phyloP scores from a whole-genome alignment of 2,329 filamentous ascomycete species.

The Penicillium sp. region DNA sequence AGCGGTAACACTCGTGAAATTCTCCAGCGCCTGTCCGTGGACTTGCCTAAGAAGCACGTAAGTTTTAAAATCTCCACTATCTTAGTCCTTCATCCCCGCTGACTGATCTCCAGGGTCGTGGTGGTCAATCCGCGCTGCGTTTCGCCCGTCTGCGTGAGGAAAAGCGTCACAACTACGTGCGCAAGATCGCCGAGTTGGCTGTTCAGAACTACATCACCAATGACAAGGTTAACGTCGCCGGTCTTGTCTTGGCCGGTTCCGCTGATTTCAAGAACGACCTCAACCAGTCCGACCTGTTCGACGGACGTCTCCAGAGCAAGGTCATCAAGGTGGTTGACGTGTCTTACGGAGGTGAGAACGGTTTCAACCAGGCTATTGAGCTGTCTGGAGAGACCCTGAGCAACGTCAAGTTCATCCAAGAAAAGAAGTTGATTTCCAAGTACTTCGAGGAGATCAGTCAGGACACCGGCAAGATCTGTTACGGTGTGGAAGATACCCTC shows the following conservation, averaged over 20 bases:
- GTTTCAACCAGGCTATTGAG: constrained; percentile 99
- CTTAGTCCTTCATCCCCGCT: neutral
- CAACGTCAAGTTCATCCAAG: constrained; percentile 99
- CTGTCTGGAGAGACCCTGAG: constrained; percentile 90
- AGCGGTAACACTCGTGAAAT: constrained; percentile 97
- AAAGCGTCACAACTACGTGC: constrained; percentile 99
- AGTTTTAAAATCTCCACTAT: constrained; percentile 4
- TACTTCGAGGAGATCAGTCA: constrained; percentile 99
- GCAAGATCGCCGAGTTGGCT: constrained; percentile 95
- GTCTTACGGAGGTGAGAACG: constrained; percentile 98
- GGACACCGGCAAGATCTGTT: constrained; percentile 95
- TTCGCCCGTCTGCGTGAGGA: constrained; percentile 99
- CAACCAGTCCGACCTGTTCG: constrained; percentile 96
- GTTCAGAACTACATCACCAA: constrained; percentile 99
- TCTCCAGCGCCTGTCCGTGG: constrained; percentile 96
- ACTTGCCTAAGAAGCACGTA: constrained; percentile 95
- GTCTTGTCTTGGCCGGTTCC: constrained; percentile 91
- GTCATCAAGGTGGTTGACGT: constrained; percentile 99
- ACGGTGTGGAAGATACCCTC: constrained; percentile 95
- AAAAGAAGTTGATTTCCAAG: constrained; percentile 98
- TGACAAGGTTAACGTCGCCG: constrained; percentile 97
- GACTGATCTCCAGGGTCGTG: constrained; percentile 66
- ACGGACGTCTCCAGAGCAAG: constrained; percentile 85
- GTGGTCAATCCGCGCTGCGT: constrained; percentile 99
- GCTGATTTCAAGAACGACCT: constrained; percentile 99